A percentile compares a stretch with the other conserved stretches of the same genome.
Conservation (phyloP, 768 basidiomycete species). For the Erythrobasidium yunnanense region DNA sequence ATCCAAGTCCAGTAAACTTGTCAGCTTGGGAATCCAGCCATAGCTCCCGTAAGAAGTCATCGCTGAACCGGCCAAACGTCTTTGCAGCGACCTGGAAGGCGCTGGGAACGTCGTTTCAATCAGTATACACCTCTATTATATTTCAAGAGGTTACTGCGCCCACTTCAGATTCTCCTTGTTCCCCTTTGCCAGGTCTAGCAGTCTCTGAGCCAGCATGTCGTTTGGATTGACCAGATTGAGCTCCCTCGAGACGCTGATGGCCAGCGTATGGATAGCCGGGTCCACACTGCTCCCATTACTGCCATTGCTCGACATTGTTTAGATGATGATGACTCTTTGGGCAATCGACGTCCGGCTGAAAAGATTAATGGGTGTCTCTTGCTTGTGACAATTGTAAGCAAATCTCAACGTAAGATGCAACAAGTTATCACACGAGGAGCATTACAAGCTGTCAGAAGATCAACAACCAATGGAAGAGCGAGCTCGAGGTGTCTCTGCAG, state of each 20-base stretch:
- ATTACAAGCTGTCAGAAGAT: neutral
- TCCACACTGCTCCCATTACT: neutral
- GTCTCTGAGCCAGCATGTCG: conserved; percentile 63
- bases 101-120: conserved; percentile 8
- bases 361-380: neutral
- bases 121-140: neutral
- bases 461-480: neutral
- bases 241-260: conserved; percentile 66
- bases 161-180: conserved; percentile 41
- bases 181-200: conserved; percentile 67
- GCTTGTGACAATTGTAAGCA: neutral
- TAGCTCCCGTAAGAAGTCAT: conserved; percentile 63
- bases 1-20: conserved; percentile 17
- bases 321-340: neutral
- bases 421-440: neutral
- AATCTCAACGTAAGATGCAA: neutral
- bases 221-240: conserved; percentile 74
- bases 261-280: conserved; percentile 51
- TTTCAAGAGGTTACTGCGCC: neutral
- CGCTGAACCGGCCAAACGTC: conserved; percentile 75
- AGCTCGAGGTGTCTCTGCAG: too few relatives aligned
- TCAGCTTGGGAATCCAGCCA: conserved; percentile 58
- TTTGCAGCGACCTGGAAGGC: conserved; percentile 51
- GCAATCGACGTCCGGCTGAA: neutral
- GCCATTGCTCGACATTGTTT: too few relatives aligned